A percentile compares a stretch with the other conserved stretches of the same genome.
Evolutionary conservation across 169 alveolate genomes (phyloP).

Genomic region (Amoebophrya sp.): DNA sequence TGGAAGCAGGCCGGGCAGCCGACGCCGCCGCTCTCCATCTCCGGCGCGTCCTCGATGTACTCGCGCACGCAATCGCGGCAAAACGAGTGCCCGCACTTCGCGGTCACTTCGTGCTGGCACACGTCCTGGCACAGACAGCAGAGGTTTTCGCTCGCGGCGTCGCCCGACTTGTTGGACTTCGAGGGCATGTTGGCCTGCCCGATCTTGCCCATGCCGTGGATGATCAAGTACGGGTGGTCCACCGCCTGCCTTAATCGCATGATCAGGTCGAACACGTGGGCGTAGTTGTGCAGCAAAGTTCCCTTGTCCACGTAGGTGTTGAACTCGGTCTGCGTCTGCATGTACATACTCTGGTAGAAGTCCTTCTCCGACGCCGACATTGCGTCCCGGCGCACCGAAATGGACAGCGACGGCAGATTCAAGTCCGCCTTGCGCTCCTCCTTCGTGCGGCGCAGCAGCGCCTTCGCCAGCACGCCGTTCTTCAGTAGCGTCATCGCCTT

Average conservation of each 20-base stretch:
- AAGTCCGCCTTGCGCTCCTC: constrained; percentile 59
- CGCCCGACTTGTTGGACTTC: background rate
- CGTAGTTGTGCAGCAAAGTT: constrained; percentile 67
- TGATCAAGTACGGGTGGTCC: constrained; percentile 71
- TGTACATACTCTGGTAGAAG: constrained; percentile 60
- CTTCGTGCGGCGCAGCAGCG: constrained; percentile 58
- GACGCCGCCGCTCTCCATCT: constrained; percentile 32
- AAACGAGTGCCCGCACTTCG: constrained; percentile 60
- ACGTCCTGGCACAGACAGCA: constrained; percentile 54
- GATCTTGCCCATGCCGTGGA: constrained; percentile 47
- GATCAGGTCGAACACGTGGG: constrained; percentile 70
- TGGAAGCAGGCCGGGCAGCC: constrained; percentile 61
- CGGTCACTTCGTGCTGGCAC: constrained; percentile 19
- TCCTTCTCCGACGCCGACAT: constrained; percentile 59
- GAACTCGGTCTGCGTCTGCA: constrained; percentile 47
- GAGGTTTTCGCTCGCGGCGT: constrained; percentile 21
- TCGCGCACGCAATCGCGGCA: constrained; percentile 50
- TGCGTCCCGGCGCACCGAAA: constrained; percentile 48
- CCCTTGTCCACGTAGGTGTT: constrained; percentile 60
- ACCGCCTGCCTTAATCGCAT: constrained; percentile 77
- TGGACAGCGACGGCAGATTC: constrained; percentile 57
- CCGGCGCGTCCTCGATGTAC: constrained; percentile 55
- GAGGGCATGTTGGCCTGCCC: background rate
- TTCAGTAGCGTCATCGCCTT: constrained; percentile 30
- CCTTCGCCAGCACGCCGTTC: constrained; percentile 36